A percentile compares a stretch with the other conserved stretches of the same genome.
Conservation (phyloP, 2,329 filamentous ascomycete genomes). For the Microcera coccophila region DNA sequence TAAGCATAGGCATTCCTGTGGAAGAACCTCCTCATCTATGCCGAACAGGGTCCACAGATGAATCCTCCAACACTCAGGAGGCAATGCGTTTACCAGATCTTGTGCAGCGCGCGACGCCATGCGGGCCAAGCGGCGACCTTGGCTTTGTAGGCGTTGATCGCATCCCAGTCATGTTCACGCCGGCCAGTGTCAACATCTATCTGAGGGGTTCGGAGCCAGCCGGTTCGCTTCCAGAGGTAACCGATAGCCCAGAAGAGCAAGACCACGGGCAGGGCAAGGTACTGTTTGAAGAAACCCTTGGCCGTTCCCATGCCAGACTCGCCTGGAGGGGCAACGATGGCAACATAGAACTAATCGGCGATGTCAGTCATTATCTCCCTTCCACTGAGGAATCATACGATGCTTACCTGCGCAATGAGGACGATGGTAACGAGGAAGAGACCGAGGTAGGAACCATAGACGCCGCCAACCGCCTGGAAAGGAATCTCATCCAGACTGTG, state of each 20-base stretch:
- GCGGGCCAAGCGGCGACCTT: conserved; percentile 48
- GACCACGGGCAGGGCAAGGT: conserved; percentile 53
- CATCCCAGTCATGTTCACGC: conserved; percentile 62
- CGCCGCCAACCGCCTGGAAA: conserved; percentile 57
- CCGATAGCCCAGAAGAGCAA: conserved; percentile 54
- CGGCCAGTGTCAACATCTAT: conserved; percentile 67
- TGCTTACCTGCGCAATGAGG: conserved; percentile 49
- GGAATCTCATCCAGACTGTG: conserved; percentile 64
- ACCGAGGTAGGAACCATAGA: conserved; percentile 61
- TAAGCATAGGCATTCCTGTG: conserved; percentile 1
- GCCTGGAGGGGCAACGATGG: conserved; percentile 38
- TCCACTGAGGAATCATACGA: neutral
- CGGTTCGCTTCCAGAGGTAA: conserved; percentile 62
- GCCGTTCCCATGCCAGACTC: conserved; percentile 36
- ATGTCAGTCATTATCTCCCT: conserved; percentile 5
- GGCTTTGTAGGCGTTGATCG: conserved; percentile 53
- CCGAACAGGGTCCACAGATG: neutral
- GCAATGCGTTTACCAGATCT: conserved; percentile 32
- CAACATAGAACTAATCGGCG: conserved; percentile 44
- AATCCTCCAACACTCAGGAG: neutral
- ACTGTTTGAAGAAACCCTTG: conserved; percentile 53
- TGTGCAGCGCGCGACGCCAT: conserved; percentile 43
- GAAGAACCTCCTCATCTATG: conserved; percentile 1
- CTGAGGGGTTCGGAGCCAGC: conserved; percentile 54
- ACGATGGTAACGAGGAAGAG: conserved; percentile 54